These are phyloP conservation scores for Solanum lignicaule DNA, from an alignment of 257 asterid species.

Conservation along the genomic window DNA sequence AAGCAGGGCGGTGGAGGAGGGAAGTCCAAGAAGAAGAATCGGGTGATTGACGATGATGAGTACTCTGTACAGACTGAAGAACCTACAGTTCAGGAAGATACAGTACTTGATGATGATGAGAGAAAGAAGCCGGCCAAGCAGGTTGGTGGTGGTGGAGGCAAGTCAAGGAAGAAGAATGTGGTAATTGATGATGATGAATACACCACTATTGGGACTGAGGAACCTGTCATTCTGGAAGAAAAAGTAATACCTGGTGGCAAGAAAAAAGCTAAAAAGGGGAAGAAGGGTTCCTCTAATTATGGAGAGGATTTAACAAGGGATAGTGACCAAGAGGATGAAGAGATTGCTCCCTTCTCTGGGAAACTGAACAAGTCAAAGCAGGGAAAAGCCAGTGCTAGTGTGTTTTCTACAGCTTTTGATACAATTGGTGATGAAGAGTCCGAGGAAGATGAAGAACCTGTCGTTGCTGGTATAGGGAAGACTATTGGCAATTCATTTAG, in stretches of 20 bases:
- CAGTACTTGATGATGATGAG: conserved; percentile 12
- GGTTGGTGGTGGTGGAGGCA: conserved; percentile 30
- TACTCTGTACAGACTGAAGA: conserved; percentile 62
- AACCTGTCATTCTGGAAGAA: conserved; percentile 27
- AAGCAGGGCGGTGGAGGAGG: conserved; percentile 34
- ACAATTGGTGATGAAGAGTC: conserved; percentile 22
- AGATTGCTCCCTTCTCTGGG: conserved; percentile 12
- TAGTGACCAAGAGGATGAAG: conserved; percentile 15
- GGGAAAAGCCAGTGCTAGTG: conserved; percentile 20
- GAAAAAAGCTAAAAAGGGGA: conserved; percentile 60
- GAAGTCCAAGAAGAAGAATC: conserved; percentile 63
- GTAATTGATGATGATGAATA: conserved; percentile 52
- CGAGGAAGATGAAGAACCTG: conserved; percentile 35
- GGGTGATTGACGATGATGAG: conserved; percentile 67
- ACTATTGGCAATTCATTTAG: background rate
- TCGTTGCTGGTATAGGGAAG: conserved; percentile 48
- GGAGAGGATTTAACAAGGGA: conserved; percentile 25
- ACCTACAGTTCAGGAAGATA: conserved; percentile 42
- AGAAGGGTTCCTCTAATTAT: conserved; percentile 41
- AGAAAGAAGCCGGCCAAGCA: conserved; percentile 12
- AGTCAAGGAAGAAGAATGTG: conserved; percentile 42
- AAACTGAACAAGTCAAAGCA: conserved; percentile 31
- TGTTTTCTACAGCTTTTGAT: conserved; percentile 13
- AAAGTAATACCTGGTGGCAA: conserved; percentile 40
- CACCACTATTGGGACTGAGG: conserved; percentile 44